A percentile compares a stretch with the other conserved stretches of the same genome.
These are phyloP conservation scores for Parastagonospora avenae DNA, from an alignment of 2,329 filamentous ascomycete genomes.

Conservation along the genomic window DNA sequence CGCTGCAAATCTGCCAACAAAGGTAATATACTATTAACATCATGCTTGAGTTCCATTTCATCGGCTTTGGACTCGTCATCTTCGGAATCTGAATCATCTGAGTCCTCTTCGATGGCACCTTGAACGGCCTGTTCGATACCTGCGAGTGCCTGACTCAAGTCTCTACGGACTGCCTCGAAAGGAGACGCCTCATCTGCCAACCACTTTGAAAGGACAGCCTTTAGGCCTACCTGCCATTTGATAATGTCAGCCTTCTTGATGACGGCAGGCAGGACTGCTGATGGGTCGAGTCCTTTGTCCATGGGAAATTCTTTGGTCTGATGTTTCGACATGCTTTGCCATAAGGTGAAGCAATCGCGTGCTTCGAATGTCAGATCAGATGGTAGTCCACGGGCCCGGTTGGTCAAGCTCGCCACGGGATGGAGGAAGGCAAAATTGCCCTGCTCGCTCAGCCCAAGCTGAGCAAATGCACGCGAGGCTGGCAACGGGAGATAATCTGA, in stretches of 20 bases:
- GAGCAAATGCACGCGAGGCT: constrained; percentile 37
- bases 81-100: no score
- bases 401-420: constrained; percentile 67
- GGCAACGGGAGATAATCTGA: constrained; percentile 58
- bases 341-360: constrained; percentile 70
- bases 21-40: constrained; percentile 58
- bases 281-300: constrained; percentile 56
- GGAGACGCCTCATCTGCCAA: constrained; percentile 62
- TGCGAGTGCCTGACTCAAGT: constrained; percentile 40
- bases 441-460: constrained; percentile 56
- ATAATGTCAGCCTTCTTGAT: constrained; percentile 70
- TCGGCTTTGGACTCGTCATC: constrained; percentile 23
- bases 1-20: constrained; percentile 65
- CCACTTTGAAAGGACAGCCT: constrained; percentile 63
- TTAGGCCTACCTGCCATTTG: constrained; percentile 67
- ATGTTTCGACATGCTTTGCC: constrained; percentile 65
- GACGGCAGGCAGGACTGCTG: constrained; percentile 56
- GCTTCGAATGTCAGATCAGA: constrained; percentile 73
- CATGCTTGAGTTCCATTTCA: constrained; percentile 29
- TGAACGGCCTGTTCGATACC: constrained; percentile 8
- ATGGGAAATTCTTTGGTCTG: constrained; percentile 60
- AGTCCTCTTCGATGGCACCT: constrained; percentile 1
- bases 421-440: constrained; percentile 66
- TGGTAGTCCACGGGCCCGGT: constrained; percentile 66
- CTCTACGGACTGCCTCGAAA: constrained; percentile 57